Base-by-base conservation (phyloP, 1,284 basidiomycete species). In the Cystobasidiaceae sp. region DNA sequence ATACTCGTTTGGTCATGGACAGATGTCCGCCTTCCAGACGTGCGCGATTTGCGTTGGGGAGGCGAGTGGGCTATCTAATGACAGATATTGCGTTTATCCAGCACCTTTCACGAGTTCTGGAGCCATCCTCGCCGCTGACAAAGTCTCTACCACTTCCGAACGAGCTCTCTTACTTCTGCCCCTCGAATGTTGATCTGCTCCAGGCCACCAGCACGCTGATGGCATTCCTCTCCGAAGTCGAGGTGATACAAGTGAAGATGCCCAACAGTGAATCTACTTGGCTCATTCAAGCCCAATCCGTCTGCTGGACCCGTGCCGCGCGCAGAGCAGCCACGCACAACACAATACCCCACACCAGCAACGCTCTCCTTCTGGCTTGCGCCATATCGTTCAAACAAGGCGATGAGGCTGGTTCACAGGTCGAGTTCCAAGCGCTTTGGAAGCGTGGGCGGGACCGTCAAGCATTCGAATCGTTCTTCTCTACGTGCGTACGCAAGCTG, bases 1-100 rank as follows among this genome's bases (percentile, higher is more conserved):
- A 88, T 86, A 0, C 77, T 97, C 0, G 88, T 82, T 0, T 97
- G 93, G 93, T 90, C 88, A 0, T 86, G 86, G 67, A 79, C 77
- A 1, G 79, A 82, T 21, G 74, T 75, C 8, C 83, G 85, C 8
- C 78, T 94, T 28, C 85, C 88, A 0, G 89, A 93, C 68, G 91
- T 91, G 74, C 56, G 87, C n/a, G n/a, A 19, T 11, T 4, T 15
- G 13, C 21, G 21, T 15, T 43, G 9, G 21, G 4, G 3, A 28
- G n/a, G n/a, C n/a, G n/a, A n/a, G n/a, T n/a, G n/a, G n/a, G n/a
- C n/a, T n/a, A n/a, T n/a, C n/a, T n/a, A n/a, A n/a, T n/a, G n/a
- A n/a, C n/a, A n/a, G n/a, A n/a, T n/a, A n/a, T n/a, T n/a, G n/a
- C n/a, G n/a, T n/a, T n/a, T n/a, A n/a, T n/a, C 2, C 46, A 52